A percentile compares a stretch with the other conserved stretches of the same genome.
Evolutionary conservation across 805 yeast species (phyloP).

Genomic region (Barnettozyma sucrosica): DNA sequence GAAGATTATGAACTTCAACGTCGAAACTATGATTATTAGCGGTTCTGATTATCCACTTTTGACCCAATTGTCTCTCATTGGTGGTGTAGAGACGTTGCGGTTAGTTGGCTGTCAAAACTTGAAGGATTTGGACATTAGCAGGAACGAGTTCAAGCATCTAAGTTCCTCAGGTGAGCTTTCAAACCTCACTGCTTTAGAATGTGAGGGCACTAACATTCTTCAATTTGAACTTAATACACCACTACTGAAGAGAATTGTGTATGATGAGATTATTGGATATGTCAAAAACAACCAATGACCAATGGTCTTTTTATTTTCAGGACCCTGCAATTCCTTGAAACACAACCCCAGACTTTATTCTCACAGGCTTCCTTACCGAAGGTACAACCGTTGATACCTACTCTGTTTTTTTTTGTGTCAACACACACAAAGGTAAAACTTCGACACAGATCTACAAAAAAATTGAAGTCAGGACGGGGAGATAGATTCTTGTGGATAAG

Average conservation of each 20-base stretch:
- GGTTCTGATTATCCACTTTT: constrained; percentile 4
- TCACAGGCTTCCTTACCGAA: no score
- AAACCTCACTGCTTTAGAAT: constrained; percentile 7
- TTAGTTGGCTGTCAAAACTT: constrained; percentile 4
- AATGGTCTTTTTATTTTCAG: no score
- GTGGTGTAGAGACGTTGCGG: constrained; percentile 10
- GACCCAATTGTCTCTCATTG: constrained; percentile 7
- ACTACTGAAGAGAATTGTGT: constrained; percentile 4
- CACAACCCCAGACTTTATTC: no score
- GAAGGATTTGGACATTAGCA: constrained; percentile 9
- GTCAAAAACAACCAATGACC: not conserved
- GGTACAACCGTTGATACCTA: no score
- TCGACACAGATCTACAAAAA: not conserved
- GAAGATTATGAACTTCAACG: constrained; percentile 9
- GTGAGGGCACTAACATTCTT: constrained; percentile 9
- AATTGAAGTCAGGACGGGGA: not conserved
- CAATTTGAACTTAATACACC: constrained; percentile 9
- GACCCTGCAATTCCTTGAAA: no score
- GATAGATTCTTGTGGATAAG: no score
- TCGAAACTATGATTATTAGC: constrained; percentile 4
- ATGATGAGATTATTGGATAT: constrained; percentile 8
- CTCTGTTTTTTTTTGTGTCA: no score
- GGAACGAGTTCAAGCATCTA: constrained; percentile 6
- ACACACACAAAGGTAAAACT: no score
- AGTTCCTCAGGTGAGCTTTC: not conserved